Conservation (phyloP, 768 basidiomycete genomes). For the Tricholoma matsutake region DNA sequence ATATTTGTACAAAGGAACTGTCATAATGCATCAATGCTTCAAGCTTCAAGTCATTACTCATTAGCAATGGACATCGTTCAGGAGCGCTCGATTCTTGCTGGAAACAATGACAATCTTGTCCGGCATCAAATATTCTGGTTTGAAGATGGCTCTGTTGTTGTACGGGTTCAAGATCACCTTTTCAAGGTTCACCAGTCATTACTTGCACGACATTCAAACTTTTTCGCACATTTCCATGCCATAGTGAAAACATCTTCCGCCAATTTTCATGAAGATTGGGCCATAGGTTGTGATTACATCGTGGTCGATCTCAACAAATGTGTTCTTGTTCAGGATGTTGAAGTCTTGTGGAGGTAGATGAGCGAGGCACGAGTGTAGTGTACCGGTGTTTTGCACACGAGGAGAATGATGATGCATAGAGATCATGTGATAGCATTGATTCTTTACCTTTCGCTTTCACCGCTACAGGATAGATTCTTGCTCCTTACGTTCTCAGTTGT, state of each 20-base stretch:
- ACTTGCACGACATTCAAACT: constrained; percentile 49
- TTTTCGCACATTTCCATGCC: constrained; percentile 17
- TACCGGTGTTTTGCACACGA: too few relatives aligned
- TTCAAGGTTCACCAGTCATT: constrained; percentile 60
- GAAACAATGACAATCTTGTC: neutral
- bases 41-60: too few relatives aligned
- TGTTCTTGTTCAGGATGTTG: constrained; percentile 46
- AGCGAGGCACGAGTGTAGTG: constrained; percentile 43
- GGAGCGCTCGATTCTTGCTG: too few relatives aligned
- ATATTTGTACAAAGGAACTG: too few relatives aligned
- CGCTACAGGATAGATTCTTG: too few relatives aligned
- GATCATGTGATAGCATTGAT: too few relatives aligned
- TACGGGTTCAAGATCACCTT: constrained; percentile 39
- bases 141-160: constrained; percentile 57
- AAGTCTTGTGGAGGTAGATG: constrained; percentile 58
- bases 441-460: too few relatives aligned
- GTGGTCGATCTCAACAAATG: constrained; percentile 36
- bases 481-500: too few relatives aligned
- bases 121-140: constrained; percentile 60
- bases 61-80: neutral
- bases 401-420: too few relatives aligned
- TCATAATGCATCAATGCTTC: too few relatives aligned
- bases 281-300: constrained; percentile 11
- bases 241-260: neutral
- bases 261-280: constrained; percentile 3